phyloP scores from a whole-genome alignment of 2,329 filamentous ascomycete genomes.

The Neopestalotiopsis rosae region DNA sequence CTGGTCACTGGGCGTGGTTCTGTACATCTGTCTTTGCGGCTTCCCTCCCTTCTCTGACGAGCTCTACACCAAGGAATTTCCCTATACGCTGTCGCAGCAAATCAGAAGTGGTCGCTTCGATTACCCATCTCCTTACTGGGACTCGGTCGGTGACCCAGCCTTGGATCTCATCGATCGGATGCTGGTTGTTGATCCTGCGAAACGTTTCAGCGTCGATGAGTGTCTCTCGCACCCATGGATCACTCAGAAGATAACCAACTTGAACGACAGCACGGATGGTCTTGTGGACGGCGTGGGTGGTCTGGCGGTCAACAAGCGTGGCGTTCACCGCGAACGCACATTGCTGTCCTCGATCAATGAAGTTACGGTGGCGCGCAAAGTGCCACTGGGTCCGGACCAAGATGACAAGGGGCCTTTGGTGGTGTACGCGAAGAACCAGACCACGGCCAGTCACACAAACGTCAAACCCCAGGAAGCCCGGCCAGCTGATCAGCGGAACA shows the following conservation, averaged over 20 bases:
- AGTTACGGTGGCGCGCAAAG: conserved; percentile 58
- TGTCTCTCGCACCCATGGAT: conserved; percentile 94
- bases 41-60: conserved; percentile 97
- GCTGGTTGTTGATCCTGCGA: conserved; percentile 85
- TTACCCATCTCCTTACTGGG: conserved; percentile 97
- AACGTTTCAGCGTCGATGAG: conserved; percentile 86
- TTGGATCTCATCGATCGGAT: conserved; percentile 94
- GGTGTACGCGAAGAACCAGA: conserved; percentile 75
- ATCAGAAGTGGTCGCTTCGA: conserved; percentile 89
- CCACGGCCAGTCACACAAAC: conserved; percentile 47
- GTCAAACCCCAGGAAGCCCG: conserved; percentile 61
- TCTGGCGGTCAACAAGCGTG: conserved; percentile 84
- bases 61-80: conserved; percentile 79
- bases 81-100: conserved; percentile 86
- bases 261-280: conserved; percentile 89
- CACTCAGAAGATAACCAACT: conserved; percentile 62
- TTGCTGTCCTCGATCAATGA: conserved; percentile 83
- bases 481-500: conserved; percentile 70
- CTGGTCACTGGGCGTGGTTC: conserved; percentile 91
- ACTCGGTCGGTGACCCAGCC: conserved; percentile 83
- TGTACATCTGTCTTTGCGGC: conserved; percentile 94
- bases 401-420: conserved; percentile 68
- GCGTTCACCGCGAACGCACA: conserved; percentile 81
- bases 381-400: conserved; percentile 63
- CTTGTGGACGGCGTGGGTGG: conserved; percentile 84